These are phyloP conservation scores for Epichloe aotearoae DNA, from an alignment of 2,329 filamentous ascomycete species.

Conservation along the genomic window DNA sequence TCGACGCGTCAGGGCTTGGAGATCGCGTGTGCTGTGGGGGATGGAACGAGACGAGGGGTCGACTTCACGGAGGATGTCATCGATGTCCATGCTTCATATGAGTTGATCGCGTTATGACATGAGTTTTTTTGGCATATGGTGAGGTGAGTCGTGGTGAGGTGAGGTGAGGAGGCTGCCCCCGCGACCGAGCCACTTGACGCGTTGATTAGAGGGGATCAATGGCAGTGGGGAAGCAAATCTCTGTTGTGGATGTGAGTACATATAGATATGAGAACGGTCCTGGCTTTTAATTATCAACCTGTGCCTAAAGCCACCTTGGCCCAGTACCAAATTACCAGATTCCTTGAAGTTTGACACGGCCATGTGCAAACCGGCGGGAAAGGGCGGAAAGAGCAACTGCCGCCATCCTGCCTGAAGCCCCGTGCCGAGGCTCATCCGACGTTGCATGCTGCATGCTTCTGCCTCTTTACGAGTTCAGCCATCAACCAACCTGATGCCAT, in stretches of 20 bases:
- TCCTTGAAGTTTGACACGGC: no score
- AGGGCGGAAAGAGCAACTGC: no score
- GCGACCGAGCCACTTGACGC: no score
- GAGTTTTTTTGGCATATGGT: background rate
- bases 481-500: background rate
- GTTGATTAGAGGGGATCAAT: background rate
- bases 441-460: no score
- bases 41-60: slow-evolving; percentile 44
- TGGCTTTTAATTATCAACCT: no score
- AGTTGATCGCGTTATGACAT: background rate
- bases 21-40: slow-evolving; percentile 53
- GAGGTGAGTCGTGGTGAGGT: no score
- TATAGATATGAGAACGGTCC: no score
- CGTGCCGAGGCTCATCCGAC: background rate
- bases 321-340: no score
- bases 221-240: background rate
- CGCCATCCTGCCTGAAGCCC: background rate
- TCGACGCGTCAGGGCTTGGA: slow-evolving; percentile 78
- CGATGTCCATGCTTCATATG: slow-evolving; percentile 51
- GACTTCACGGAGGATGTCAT: slow-evolving; percentile 65
- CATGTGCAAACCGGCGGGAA: no score
- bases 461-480: background rate
- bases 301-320: no score
- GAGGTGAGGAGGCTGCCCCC: no score
- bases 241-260: no score